Percentiles rank a stretch among this genome's conserved stretches.
Conservation (phyloP, 2,329 filamentous ascomycete genomes). For the Septoria petroselini region DNA sequence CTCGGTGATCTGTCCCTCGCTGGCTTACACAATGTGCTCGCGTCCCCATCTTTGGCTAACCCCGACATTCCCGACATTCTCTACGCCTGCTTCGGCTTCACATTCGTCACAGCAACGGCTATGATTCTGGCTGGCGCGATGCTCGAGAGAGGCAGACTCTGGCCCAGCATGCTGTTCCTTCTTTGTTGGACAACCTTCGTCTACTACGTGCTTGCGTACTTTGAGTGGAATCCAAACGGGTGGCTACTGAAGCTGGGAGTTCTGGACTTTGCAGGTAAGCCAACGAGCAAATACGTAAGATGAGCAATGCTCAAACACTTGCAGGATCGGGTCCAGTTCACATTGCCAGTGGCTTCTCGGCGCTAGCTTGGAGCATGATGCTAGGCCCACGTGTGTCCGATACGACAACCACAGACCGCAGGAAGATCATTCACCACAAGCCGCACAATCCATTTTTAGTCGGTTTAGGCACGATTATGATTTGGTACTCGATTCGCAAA, state of each 20-base stretch:
- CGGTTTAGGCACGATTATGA: constrained; percentile 61
- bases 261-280: constrained; percentile 58
- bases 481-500: constrained; percentile 45
- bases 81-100: constrained; percentile 52
- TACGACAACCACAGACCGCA: constrained; percentile 40
- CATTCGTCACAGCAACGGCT: constrained; percentile 61
- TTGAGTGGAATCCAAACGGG: constrained; percentile 64
- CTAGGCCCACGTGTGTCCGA: constrained; percentile 57
- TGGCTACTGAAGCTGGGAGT: constrained; percentile 62
- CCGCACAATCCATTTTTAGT: constrained; percentile 63
- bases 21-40: constrained; percentile 58
- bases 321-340: constrained; percentile 55
- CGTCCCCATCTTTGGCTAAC: constrained; percentile 50
- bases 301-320: neutral
- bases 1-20: constrained; percentile 62
- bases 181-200: constrained; percentile 64
- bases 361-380: constrained; percentile 61
- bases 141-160: constrained; percentile 61
- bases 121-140: constrained; percentile 64
- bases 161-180: constrained; percentile 63
- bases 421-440: constrained; percentile 44
- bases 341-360: constrained; percentile 60
- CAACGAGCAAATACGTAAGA: neutral
- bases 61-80: constrained; percentile 58
- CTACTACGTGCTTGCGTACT: constrained; percentile 62